phyloP scores from a whole-genome alignment of 2,329 filamentous ascomycete genomes.

The Cladosporium sp. region DNA sequence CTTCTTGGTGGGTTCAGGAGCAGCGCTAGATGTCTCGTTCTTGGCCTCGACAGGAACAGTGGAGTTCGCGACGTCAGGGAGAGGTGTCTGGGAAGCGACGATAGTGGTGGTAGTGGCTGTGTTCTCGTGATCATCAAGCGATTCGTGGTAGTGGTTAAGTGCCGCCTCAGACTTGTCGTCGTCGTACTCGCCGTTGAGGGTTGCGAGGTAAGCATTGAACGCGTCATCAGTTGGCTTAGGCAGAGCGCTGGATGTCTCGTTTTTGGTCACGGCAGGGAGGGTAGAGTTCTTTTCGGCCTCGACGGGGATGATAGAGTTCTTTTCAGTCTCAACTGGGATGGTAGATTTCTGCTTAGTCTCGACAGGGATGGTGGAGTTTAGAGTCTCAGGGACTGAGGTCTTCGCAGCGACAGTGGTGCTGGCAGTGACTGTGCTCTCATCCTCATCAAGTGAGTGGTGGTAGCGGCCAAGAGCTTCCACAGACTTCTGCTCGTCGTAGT shows the following conservation, averaged over 20 bases:
- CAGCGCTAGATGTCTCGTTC: slow-evolving; percentile 8
- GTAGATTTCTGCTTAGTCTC: not conserved
- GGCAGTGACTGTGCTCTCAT: not conserved
- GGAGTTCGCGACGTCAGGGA: not conserved
- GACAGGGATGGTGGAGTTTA: not conserved
- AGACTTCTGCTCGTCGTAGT: slow-evolving; percentile 2
- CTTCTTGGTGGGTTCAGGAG: not conserved
- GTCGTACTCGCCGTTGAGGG: too few species aligned
- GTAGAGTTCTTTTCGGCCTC: not conserved
- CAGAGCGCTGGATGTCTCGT: not conserved
- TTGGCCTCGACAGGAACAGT: not conserved
- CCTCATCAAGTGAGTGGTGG: not conserved
- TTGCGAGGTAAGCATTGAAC: too few species aligned
- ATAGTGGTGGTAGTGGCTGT: too few species aligned
- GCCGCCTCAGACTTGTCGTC: too few species aligned
- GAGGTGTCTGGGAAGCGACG: not conserved
- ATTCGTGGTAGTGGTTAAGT: too few species aligned
- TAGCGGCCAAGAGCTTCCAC: not conserved
- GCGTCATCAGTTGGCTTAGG: too few species aligned
- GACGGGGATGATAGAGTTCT: not conserved
- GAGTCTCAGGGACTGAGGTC: not conserved
- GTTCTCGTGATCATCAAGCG: too few species aligned
- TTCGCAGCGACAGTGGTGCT: not conserved
- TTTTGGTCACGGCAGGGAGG: not conserved
- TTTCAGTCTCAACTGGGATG: not conserved